Evolutionary conservation across 2,329 filamentous ascomycete species (phyloP), one percentile per base, ranked within the genome.

Genomic region (Trichoderma atrobrunneum): DNA sequence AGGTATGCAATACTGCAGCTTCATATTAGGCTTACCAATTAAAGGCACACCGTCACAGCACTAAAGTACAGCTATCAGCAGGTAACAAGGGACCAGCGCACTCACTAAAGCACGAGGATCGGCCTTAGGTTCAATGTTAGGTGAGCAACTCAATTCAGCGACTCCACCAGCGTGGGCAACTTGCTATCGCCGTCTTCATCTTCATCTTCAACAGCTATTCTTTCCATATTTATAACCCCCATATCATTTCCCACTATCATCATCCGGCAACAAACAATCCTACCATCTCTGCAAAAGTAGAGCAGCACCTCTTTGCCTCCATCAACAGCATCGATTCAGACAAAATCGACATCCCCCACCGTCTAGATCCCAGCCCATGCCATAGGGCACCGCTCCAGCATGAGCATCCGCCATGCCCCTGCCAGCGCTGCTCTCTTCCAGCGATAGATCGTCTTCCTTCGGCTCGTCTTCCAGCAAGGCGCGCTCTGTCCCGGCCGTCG

Each of bases 331-430:
- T 7, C 32, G n/a, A 32, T 12, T n/a, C 5, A 21, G 18, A 51
- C 43, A 21, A 51, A 51, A 43, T n/a, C 39, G 39, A n/a, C 39
- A 43, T 43, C 39, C 39, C 39, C 66, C 36, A 21, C 32, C 57
- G 36, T 51, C 28, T 34, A 51, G 36, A 61, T 36, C 66, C 39
- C 30, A 43, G 67, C 67, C 67, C 67, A 70, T 70, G 57, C 67
- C 67, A 51, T 43, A 70, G 57, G 67, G 67, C 73, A 73, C 61
- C 61, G 26, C 48, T 66, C 62, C 78, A 80, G 76, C 76, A 82
- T 81, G 80, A 81, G 73, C 79, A 79, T 79, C 75, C 80, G 83
- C 79, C 78, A 87, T 87, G 85, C 83, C 82, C 71, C 82, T 87
- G 75, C 82, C 84, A 73, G 83, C 81, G 74, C 82, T 87, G 77